phyloP scores from a whole-genome alignment of 202 grass and related monocot genomes.

The Bolboschoenoplectus hybrid region DNA sequence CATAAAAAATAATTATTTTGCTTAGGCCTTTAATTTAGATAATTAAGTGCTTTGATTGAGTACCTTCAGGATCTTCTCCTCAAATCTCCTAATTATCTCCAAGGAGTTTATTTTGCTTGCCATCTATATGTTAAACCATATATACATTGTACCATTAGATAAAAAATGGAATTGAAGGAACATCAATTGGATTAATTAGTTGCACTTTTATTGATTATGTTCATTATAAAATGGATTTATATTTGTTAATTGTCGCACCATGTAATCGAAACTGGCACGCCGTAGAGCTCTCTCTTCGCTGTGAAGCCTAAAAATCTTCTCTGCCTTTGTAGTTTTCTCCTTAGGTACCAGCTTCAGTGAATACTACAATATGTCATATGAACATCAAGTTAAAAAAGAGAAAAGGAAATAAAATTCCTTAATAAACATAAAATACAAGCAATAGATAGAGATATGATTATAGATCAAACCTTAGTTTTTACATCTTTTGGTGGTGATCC shows the following conservation, averaged over 20 bases:
- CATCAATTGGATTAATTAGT: background rate
- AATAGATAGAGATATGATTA: background rate
- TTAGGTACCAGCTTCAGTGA: background rate
- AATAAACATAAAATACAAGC: background rate
- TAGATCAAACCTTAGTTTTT: conserved; percentile 6
- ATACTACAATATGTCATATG: background rate
- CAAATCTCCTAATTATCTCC: conserved; percentile 83
- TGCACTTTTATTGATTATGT: background rate
- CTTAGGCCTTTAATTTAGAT: background rate
- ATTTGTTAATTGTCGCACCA: conserved; percentile 45
- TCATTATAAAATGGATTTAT: background rate
- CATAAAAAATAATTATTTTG: conserved; percentile 10
- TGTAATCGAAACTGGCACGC: conserved; percentile 72
- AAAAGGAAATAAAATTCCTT: background rate
- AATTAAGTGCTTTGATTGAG: background rate
- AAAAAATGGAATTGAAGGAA: background rate
- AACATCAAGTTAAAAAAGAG: background rate
- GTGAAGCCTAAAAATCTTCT: conserved; percentile 60
- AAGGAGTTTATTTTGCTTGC: conserved; percentile 86
- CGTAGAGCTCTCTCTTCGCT: conserved; percentile 75
- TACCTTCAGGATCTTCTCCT: conserved; percentile 75
- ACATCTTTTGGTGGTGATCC: conserved; percentile 28
- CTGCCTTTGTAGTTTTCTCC: conserved; percentile 21
- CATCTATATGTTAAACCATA: conserved; percentile 45
- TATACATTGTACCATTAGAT: background rate